Evolutionary conservation across 805 yeast species (phyloP).

Genomic region (Candida odintsovae): DNA sequence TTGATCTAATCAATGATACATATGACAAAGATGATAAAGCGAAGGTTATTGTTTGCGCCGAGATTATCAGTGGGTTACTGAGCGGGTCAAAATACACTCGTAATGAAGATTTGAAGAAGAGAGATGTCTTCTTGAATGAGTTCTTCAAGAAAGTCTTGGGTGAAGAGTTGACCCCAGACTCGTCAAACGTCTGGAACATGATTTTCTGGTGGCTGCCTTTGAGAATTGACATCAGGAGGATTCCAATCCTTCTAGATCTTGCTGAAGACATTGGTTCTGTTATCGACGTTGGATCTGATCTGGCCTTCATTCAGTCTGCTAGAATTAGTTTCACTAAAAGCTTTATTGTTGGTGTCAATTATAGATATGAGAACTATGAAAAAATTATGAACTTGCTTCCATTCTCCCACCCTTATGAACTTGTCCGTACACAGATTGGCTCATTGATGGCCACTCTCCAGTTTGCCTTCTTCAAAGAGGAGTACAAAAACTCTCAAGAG

Average conservation of each 20-base stretch:
- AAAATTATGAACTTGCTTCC: constrained; percentile 35
- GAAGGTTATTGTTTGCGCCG: constrained; percentile 69
- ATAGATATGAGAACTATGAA: constrained; percentile 50
- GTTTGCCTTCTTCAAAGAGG: constrained; percentile 36
- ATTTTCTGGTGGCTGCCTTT: constrained; percentile 70
- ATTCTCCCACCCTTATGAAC: constrained; percentile 61
- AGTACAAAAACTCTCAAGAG: constrained; percentile 31
- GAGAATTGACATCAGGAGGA: constrained; percentile 62
- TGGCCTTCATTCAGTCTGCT: constrained; percentile 62
- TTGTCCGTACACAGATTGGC: constrained; percentile 66
- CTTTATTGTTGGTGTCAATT: constrained; percentile 42
- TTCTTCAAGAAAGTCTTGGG: constrained; percentile 43
- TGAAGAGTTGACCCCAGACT: constrained; percentile 67
- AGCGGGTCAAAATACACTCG: constrained; percentile 40
- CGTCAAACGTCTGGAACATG: constrained; percentile 66
- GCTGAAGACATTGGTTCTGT: constrained; percentile 38
- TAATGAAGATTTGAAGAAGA: constrained; percentile 24
- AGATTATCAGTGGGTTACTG: constrained; percentile 60
- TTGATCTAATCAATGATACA: constrained; percentile 40
- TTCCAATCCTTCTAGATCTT: constrained; percentile 42
- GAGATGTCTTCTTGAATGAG: constrained; percentile 41
- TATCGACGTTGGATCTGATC: constrained; percentile 44
- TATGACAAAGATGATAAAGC: constrained; percentile 68
- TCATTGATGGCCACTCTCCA: constrained; percentile 39
- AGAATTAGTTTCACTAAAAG: constrained; percentile 51